Base-by-base conservation (phyloP, 2,329 filamentous ascomycete genomes). In the Curvularia verruculosa region DNA sequence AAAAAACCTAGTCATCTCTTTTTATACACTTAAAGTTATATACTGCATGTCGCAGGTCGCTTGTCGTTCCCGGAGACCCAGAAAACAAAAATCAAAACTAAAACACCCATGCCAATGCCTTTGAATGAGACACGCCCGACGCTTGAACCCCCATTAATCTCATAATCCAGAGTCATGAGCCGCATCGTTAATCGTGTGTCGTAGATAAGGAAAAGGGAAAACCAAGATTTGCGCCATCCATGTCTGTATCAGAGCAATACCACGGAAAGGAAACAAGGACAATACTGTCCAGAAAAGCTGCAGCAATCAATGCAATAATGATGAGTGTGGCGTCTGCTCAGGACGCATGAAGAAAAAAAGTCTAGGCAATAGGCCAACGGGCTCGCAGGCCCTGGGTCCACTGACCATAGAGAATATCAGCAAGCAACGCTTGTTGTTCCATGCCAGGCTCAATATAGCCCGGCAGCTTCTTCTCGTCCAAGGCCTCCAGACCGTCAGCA, bases 371-470 rank as follows among this genome's bases (percentile, higher is more conserved):
- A 26, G 74, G 72, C 81, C 81, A 83, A 43, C 80, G 66, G 26
- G 60, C 69, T 62, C 88, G 87, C 67, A 98, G 80, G 1, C 92
- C 92, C 56, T 96, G 91, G 2, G 89, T 87, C 95, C 95, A 99
- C 41, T 94, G 86, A 15, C 88, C 87, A 78, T 97, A 98, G 19
- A 99, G 84, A 19, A 96, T 91, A 74, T 97, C 92, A 1, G 91
- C 91, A 36, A 98, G 82, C 73, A 96, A 87, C 71, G 92, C 91
- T 64, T 89, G 90, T 77, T 97, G 94, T 76, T 97, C 93, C 91
- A 97, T 94, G 2, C 92, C 94, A 1, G 87, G 84, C 54, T 83
- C 79, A 46, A 80, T 74, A 61, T 85, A 81, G 10, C 84, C 87
- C 1, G 85, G 86, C 63, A 87, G 76, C 64, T 83, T 83, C 70